These are phyloP conservation scores for Termitomyces sp. DNA, from an alignment of 768 basidiomycete genomes.

Conservation along the genomic window DNA sequence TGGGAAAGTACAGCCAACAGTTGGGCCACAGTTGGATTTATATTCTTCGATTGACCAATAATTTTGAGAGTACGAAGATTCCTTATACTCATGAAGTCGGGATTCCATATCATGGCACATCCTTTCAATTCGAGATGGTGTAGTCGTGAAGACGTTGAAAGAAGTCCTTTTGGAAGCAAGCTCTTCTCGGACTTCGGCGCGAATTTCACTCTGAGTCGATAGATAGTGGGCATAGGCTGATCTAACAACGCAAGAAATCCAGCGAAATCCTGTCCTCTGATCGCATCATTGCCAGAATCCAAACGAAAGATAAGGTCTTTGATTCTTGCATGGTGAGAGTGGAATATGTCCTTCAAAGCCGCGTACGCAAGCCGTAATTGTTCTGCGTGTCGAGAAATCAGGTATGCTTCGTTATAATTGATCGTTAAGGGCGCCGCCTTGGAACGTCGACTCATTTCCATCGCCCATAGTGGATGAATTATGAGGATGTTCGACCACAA, in stretches of 20 bases:
- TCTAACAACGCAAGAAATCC: background rate
- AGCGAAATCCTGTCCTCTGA: too few species aligned
- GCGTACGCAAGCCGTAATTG: too few species aligned
- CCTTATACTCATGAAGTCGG: background rate
- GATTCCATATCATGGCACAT: too few species aligned
- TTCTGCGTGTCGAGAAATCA: background rate
- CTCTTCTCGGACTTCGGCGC: background rate
- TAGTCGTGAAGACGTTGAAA: background rate
- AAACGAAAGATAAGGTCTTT: background rate
- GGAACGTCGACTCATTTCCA: background rate
- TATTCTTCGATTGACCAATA: background rate
- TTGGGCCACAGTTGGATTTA: background rate
- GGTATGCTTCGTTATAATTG: background rate
- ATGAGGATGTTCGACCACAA: background rate
- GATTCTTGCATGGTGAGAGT: background rate
- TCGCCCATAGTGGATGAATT: background rate
- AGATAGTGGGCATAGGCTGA: background rate
- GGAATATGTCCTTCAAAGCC: background rate
- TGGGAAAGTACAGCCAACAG: background rate
- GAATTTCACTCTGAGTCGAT: background rate
- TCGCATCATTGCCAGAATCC: background rate
- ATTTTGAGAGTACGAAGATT: background rate
- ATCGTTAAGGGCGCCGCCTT: background rate
- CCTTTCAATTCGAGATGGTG: background rate
- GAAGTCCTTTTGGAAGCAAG: background rate